Evolutionary conservation across 164 flowering plant species (phyloP), one percentile per base, ranked within the genome.

Genomic region (Umbellularia californica): DNA sequence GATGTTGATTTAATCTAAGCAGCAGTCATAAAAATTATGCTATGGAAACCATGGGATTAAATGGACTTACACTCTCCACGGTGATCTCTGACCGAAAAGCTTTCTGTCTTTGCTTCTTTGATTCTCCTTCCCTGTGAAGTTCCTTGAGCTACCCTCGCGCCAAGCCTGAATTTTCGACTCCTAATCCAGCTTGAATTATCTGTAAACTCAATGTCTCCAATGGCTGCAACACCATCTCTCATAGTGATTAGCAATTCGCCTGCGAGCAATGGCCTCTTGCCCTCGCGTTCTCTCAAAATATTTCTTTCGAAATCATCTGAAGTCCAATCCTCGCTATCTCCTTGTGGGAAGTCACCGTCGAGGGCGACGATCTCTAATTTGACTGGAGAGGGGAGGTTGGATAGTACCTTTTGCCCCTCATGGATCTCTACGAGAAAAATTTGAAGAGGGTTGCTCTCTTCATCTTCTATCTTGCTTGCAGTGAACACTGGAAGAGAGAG

Each of bases 161-260:
- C 97, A 15, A 92, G 68, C 64, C 89, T 69, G 75, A 92, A 92
- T 51, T 69, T 84, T 50, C 93, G 76, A 73, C 94, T 83, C 58
- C 97, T 67, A 22, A 85, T 85, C 97, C 97, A 92, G 78, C 94
- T 88, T 20, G 97, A 92, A 60, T 92, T 92, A 51, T 92, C 97
- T 0, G 97, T 92, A 65, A 92, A 84, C 76, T 83, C 81, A 0
- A 92, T 68, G 10, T 84, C 90, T 19, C 86, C 87, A 0, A 90
- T 60, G 6, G 66, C 0, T 0, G 77, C 85, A 10, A 30, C 24
- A 11, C 94, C 90, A 33, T 85, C 86, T 55, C 87, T 85, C 72
- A 89, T 20, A 6, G 83, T 82, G 19, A 87, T 63, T 9, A 1
- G 33, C 66, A 89, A 27, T 2, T 90, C 94, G 20, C 93, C 93